Base-by-base conservation (phyloP, 306 rosid genomes). In the Prunus fruticosa region DNA sequence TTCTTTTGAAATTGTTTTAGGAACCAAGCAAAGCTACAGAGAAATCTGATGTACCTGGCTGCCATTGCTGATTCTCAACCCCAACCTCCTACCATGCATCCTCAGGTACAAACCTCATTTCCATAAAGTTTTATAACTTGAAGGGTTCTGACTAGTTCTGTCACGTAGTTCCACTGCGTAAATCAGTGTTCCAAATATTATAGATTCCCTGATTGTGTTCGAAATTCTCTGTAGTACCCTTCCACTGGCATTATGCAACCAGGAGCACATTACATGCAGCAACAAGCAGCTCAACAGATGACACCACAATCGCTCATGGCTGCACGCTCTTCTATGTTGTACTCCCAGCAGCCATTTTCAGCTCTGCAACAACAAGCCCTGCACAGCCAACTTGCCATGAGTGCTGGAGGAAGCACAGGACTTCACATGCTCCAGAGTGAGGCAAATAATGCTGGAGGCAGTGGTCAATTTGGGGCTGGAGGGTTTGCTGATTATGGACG, bases 31-130 rank as follows among this genome's bases (percentile, higher is more conserved):
- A 91, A 92, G 87, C 88, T 96, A 18, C 99, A 96, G 89, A 68
- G 99, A 62, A 95, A 95, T 87, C 96, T 95, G 66, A 95, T 95
- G 97, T 95, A 95, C 86, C 85, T 95, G 16, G 99, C 99, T 76
- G 99, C 99, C 70, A 95, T 95, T 69, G 99, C 99, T 77, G 99
- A 95, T 86, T 95, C 99, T 76, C 99, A 95, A 81, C 99, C 99
- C 65, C 99, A 95, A 80, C 96, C 97, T 63, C 91, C 96, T 32
- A 76, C 87, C 51, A 88, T 95, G 87, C 80, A 90, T 51, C 86
- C 96, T 72, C 99, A 95, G 97, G 99, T 95, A 87, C 58, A 77
- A 2, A 5, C 54, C 27, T 16, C 49, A 45, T 66, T 67, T 81
- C 63, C 54, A 1, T 49, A 46, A 49, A 45, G 43, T 13, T 2